phyloP scores from a whole-genome alignment of 805 yeast genomes.

The Debaryomyces prosopidis region DNA sequence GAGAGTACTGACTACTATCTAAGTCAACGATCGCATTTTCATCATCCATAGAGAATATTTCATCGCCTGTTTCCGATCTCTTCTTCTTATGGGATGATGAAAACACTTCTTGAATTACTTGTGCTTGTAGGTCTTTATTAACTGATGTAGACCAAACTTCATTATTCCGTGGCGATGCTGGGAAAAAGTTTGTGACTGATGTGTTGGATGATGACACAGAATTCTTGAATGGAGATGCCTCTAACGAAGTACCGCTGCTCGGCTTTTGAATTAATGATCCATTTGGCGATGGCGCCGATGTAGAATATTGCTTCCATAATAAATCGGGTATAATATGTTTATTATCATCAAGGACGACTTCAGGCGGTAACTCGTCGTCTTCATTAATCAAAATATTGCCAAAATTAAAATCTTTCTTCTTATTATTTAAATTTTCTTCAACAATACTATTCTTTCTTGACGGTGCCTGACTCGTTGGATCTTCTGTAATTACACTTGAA shows the following conservation, averaged over 20 bases:
- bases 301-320: conserved; percentile 62
- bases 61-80: conserved; percentile 21
- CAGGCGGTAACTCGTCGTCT: conserved; percentile 51
- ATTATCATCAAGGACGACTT: conserved; percentile 90
- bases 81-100: conserved; percentile 18
- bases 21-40: background rate
- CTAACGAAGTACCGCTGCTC: background rate
- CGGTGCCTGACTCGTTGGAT: conserved; percentile 3
- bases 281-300: conserved; percentile 19
- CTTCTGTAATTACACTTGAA: conserved; percentile 45
- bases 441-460: conserved; percentile 18
- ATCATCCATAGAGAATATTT: conserved; percentile 48
- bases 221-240: background rate
- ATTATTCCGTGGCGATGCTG: background rate
- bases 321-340: conserved; percentile 88
- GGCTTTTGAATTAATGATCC: conserved; percentile 4
- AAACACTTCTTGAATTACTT: conserved; percentile 40
- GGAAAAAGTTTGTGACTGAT: background rate
- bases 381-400: conserved; percentile 6
- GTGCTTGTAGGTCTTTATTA: conserved; percentile 39
- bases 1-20: conserved; percentile 8
- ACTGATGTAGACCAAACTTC: conserved; percentile 33
- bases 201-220: conserved; percentile 3
- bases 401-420: background rate
- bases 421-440: conserved; percentile 11